These are phyloP conservation scores for Ophiostoma montium DNA, from an alignment of 2,329 filamentous ascomycete species.

Conservation along the genomic window DNA sequence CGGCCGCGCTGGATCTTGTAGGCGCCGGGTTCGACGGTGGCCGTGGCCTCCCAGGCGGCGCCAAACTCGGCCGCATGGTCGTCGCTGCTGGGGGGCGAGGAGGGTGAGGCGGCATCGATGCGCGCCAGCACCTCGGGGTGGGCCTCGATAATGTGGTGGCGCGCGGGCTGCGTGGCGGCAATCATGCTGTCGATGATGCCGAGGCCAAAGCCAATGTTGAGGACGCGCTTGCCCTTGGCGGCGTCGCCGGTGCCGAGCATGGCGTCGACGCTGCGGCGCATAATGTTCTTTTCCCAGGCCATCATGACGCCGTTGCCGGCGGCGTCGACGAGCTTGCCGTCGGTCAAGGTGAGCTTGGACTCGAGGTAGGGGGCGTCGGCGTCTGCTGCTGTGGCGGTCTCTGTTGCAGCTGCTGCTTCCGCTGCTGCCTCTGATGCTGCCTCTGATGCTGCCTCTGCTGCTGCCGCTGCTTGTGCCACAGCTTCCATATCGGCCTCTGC, in stretches of 20 bases:
- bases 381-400: constrained; percentile 14
- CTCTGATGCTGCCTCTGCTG: constrained; percentile 13
- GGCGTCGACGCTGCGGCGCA: constrained; percentile 59
- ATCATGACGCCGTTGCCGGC: constrained; percentile 84
- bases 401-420: constrained; percentile 26
- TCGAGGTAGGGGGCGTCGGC: constrained; percentile 45
- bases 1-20: constrained; percentile 57
- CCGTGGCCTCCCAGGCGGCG: constrained; percentile 36
- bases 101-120: constrained; percentile 31
- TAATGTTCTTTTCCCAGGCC: constrained; percentile 81
- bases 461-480: constrained; percentile 9
- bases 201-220: constrained; percentile 87
- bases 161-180: constrained; percentile 47
- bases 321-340: constrained; percentile 56
- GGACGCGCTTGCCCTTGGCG: constrained; percentile 46
- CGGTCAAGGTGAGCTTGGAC: constrained; percentile 49
- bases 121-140: constrained; percentile 63
- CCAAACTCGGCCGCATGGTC: constrained; percentile 32
- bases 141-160: constrained; percentile 77
- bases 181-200: constrained; percentile 75
- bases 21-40: constrained; percentile 44
- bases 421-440: constrained; percentile 14
- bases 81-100: constrained; percentile 28
- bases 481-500: neutral
- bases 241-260: constrained; percentile 36